phyloP scores from a whole-genome alignment of 1,139 yeast genomes.

The Hansenula lynferdii region DNA sequence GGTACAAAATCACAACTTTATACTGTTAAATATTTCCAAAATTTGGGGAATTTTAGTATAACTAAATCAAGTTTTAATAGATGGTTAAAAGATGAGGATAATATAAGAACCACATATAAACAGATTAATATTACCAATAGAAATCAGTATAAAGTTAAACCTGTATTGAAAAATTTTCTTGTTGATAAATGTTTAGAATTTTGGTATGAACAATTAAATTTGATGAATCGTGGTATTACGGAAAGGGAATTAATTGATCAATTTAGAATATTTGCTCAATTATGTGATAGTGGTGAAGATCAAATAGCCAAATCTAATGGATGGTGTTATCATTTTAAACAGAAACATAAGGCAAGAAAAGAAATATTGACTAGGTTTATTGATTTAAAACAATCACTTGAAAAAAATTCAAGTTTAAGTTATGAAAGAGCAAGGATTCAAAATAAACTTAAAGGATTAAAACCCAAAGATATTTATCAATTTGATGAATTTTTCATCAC shows the following conservation, averaged over 20 bases:
- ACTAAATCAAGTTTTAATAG: conserved; percentile 31
- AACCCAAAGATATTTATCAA: conserved; percentile 11
- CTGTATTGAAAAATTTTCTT: conserved; percentile 24
- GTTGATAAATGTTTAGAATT: conserved; percentile 28
- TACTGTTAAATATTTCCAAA: conserved; percentile 27
- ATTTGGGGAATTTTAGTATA: conserved; percentile 24
- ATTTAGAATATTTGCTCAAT: conserved; percentile 22
- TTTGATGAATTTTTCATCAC: conserved; percentile 22
- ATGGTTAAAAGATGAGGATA: conserved; percentile 28
- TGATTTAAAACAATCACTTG: conserved; percentile 7
- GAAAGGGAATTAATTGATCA: conserved; percentile 25
- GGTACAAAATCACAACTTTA: conserved; percentile 26
- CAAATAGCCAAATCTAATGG: conserved; percentile 28
- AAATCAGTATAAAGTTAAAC: conserved; percentile 23
- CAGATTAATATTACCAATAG: conserved; percentile 20
- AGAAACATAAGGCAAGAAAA: conserved; percentile 21
- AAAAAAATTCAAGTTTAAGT: not conserved
- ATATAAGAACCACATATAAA: conserved; percentile 22
- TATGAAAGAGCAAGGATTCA: not conserved
- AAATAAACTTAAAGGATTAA: not conserved
- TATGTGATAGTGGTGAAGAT: conserved; percentile 6
- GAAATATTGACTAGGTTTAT: conserved; percentile 20
- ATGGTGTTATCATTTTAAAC: conserved; percentile 32
- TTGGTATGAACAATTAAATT: conserved; percentile 28
- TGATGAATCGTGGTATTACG: conserved; percentile 20